phyloP scores from a whole-genome alignment of 257 asterid genomes.

The Jasminum sambac region DNA sequence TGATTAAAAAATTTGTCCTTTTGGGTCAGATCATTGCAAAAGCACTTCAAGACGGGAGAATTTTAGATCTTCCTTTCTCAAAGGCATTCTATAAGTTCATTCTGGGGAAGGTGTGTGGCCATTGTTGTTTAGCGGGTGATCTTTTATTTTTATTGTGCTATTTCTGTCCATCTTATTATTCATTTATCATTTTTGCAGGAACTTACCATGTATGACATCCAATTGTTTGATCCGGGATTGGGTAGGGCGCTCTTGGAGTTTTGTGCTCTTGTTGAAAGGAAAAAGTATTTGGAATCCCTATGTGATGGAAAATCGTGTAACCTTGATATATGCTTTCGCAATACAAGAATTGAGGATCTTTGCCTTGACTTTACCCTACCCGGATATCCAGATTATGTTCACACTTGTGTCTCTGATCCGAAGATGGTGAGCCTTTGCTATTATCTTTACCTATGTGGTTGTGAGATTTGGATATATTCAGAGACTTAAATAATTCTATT shows the following conservation, averaged over 20 bases:
- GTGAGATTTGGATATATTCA: slow-evolving; percentile 19
- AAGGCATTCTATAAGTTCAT: slow-evolving; percentile 81
- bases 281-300: slow-evolving; percentile 41
- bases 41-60: slow-evolving; percentile 89
- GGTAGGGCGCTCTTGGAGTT: slow-evolving; percentile 79
- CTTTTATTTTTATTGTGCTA: neutral
- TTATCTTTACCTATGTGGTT: slow-evolving; percentile 19
- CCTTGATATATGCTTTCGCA: slow-evolving; percentile 44
- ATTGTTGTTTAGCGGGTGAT: slow-evolving; percentile 2
- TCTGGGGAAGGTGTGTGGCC: slow-evolving; percentile 67
- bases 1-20: slow-evolving; percentile 63
- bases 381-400: slow-evolving; percentile 84
- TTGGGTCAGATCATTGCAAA: slow-evolving; percentile 84
- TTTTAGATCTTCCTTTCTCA: slow-evolving; percentile 88
- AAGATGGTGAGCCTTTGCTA: slow-evolving; percentile 57
- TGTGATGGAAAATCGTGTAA: slow-evolving; percentile 35
- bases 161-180: slow-evolving; percentile 7
- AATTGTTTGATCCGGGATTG: slow-evolving; percentile 77
- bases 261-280: slow-evolving; percentile 75
- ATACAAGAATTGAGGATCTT: slow-evolving; percentile 78
- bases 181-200: slow-evolving; percentile 49
- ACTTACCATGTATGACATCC: slow-evolving; percentile 71
- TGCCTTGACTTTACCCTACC: slow-evolving; percentile 92
- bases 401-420: slow-evolving; percentile 41
- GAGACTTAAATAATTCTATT: slow-evolving; percentile 3